These are phyloP conservation scores for Citeromyces matritensis DNA, from an alignment of 805 yeast genomes.

Conservation along the genomic window DNA sequence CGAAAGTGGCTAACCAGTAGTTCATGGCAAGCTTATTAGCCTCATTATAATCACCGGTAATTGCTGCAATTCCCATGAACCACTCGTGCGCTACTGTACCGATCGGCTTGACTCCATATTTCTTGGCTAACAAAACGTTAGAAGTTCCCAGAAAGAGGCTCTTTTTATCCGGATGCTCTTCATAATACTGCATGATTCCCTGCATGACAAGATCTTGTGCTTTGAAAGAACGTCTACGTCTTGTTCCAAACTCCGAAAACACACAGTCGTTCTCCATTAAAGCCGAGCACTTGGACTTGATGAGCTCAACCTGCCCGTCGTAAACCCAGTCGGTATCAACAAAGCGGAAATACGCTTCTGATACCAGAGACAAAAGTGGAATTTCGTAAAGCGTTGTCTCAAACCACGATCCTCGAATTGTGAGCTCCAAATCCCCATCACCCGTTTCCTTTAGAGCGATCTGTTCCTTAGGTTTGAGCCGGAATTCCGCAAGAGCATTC, in stretches of 20 bases:
- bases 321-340: slow-evolving; percentile 81
- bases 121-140: slow-evolving; percentile 70
- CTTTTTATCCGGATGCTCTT: slow-evolving; percentile 14
- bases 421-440: slow-evolving; percentile 25
- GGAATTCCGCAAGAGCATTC: slow-evolving; percentile 37
- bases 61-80: slow-evolving; percentile 97
- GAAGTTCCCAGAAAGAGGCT: slow-evolving; percentile 65
- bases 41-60: slow-evolving; percentile 56
- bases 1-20: slow-evolving; percentile 77
- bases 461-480: slow-evolving; percentile 49
- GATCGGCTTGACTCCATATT: slow-evolving; percentile 54
- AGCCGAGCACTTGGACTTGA: slow-evolving; percentile 35
- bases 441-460: slow-evolving; percentile 24
- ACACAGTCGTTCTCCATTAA: slow-evolving; percentile 42
- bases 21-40: slow-evolving; percentile 70
- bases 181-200: slow-evolving; percentile 35
- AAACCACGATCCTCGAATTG: slow-evolving; percentile 63
- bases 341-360: slow-evolving; percentile 86
- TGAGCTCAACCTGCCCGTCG: slow-evolving; percentile 59
- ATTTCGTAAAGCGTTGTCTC: slow-evolving; percentile 86
- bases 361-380: slow-evolving; percentile 70
- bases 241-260: slow-evolving; percentile 91
- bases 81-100: slow-evolving; percentile 99
- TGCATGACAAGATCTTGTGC: slow-evolving; percentile 64
- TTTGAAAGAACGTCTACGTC: slow-evolving; percentile 74